Base-by-base conservation (phyloP, 129 eudicot genomes). In the Pittosporum tobira region DNA sequence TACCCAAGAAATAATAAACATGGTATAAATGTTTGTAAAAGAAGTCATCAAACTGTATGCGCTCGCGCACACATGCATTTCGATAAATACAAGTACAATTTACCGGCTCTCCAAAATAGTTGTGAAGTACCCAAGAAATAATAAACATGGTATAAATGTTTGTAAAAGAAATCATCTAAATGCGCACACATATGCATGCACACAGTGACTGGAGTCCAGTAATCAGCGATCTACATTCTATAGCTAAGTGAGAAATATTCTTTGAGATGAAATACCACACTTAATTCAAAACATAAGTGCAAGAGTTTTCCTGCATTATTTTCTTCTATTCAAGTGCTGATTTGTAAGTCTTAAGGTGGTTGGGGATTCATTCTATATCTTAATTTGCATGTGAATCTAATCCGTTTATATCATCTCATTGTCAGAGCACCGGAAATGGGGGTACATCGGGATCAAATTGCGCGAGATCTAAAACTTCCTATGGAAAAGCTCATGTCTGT, bases 381-480 rank as follows among this genome's bases (percentile, higher is more conserved):
- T 12, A 34, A 11, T 19, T 56, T 30, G 5, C 16, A 9, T 8
- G 6, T 48, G 8, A 21, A 20, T 20, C 20, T 24, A 38, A 48
- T 51, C n/a, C 22, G 31, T 40, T n/a, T 20, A 29, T 44, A 25
- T 58, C 45, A 50, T 56, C 56, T 62, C 6, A 56, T 34, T n/a
- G 40, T 73, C 77, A 88, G 97, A 61, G 58, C 74, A 26, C 78
- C 76, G 66, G 90, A 81, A 42, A 20, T n/a, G 24, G 97, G 97
- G 53, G 83, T 88, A 13, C 91, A 88, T 66, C 64, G 50, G 62
- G 65, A 85, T 46, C 85, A 76, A 71, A 68, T 88, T 61, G 94
- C 66, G 20, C 47, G 24, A 62, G 72, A 70, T 27, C 74, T 84
- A 25, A 72, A 68, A 22, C 2, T 79, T 9, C 79, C 97, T 47